These are phyloP conservation scores for Suillus discolor DNA, from an alignment of 768 basidiomycete genomes.

Conservation along the genomic window DNA sequence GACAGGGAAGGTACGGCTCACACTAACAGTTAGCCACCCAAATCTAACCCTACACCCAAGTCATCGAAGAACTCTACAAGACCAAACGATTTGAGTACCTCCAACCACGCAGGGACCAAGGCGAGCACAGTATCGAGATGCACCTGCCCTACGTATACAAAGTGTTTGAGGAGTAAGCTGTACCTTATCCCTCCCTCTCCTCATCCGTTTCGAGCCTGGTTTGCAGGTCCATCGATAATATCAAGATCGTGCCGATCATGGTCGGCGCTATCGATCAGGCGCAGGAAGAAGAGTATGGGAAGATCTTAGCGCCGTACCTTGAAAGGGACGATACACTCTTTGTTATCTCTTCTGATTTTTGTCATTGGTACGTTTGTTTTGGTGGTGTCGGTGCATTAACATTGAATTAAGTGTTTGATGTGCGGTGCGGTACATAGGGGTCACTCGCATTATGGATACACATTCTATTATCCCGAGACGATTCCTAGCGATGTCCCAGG, in stretches of 20 bases:
- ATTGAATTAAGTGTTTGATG: not conserved
- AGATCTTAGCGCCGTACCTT: slow-evolving; percentile 80
- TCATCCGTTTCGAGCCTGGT: not conserved
- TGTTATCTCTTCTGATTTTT: slow-evolving; percentile 95
- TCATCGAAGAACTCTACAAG: slow-evolving; percentile 60
- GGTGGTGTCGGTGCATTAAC: not conserved
- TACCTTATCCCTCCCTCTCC: not conserved
- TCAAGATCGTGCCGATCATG: slow-evolving; percentile 85
- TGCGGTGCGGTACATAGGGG: slow-evolving; percentile 54
- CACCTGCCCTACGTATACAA: slow-evolving; percentile 91
- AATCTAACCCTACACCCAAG: slow-evolving; percentile 38
- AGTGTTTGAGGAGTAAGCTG: slow-evolving; percentile 72
- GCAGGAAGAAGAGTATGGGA: slow-evolving; percentile 65
- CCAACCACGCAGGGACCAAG: slow-evolving; percentile 73
- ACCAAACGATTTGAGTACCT: slow-evolving; percentile 76
- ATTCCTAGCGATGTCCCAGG: slow-evolving; percentile 48
- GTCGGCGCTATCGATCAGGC: slow-evolving; percentile 75
- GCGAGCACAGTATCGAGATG: slow-evolving; percentile 98
- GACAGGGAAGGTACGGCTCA: slow-evolving; percentile 71
- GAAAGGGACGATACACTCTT: slow-evolving; percentile 78
- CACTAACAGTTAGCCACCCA: not conserved
- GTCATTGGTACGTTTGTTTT: slow-evolving; percentile 76
- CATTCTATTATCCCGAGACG: slow-evolving; percentile 78
- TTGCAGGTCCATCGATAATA: slow-evolving; percentile 55
- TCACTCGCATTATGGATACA: slow-evolving; percentile 75